A percentile compares a stretch with the other conserved stretches of the same genome.
Conservation (phyloP, 768 basidiomycete species). For the Dentipellis fragilis region DNA sequence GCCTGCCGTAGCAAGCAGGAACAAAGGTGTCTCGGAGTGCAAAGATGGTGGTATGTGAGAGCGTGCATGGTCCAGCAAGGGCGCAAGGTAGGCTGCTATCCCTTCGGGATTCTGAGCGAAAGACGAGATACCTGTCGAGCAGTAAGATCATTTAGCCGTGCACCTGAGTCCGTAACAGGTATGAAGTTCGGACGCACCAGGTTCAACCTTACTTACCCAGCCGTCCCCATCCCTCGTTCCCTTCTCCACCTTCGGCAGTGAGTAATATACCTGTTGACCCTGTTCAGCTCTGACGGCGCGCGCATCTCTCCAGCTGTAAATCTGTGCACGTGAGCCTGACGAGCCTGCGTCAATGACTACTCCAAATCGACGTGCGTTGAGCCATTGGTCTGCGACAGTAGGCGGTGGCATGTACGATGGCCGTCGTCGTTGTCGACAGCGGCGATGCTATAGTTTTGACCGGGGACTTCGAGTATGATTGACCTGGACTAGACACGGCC, state of each 20-base stretch:
- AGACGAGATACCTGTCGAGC: conserved; percentile 69
- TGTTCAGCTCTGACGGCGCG: conserved; percentile 44
- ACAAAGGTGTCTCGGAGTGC: conserved; percentile 78
- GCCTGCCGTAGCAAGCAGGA: conserved; percentile 92
- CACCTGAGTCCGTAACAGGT: not conserved
- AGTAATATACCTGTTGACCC: conserved; percentile 36
- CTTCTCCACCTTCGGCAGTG: conserved; percentile 83
- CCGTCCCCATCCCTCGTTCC: conserved; percentile 71
- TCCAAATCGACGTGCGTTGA: conserved; percentile 73
- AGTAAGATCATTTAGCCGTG: not conserved
- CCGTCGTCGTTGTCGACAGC: not conserved
- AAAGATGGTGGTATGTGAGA: conserved; percentile 80
- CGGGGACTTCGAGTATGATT: no score
- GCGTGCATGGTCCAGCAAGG: conserved; percentile 75
- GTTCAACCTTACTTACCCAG: conserved; percentile 90
- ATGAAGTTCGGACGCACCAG: conserved; percentile 47
- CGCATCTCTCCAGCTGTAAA: conserved; percentile 94
- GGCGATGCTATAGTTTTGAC: not conserved
- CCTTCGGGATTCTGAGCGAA: conserved; percentile 59
- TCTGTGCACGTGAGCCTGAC: conserved; percentile 90
- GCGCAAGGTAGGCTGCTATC: conserved; percentile 69
- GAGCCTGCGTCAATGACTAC: conserved; percentile 98
- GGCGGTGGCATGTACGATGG: conserved; percentile 58
- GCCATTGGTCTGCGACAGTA: conserved; percentile 62
- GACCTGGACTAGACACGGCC: no score